Evolutionary conservation across 1,139 yeast species (phyloP).

Genomic region (Protomyces macrosporus): DNA sequence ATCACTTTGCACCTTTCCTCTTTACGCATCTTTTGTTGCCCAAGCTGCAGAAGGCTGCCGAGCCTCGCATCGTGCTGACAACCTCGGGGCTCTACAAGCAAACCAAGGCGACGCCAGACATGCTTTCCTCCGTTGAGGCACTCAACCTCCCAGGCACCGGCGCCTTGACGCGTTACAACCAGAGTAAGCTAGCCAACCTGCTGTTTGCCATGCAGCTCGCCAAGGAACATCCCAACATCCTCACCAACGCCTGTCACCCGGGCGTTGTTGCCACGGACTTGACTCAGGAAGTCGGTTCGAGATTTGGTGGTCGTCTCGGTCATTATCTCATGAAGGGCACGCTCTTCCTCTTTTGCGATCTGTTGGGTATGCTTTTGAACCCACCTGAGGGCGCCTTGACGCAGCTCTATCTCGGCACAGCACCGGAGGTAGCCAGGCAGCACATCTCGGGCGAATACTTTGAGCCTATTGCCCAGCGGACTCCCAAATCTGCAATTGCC

Average conservation of each 20-base stretch:
- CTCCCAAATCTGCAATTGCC: background rate
- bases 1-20: constrained; percentile 69
- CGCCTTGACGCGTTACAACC: constrained; percentile 51
- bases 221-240: constrained; percentile 58
- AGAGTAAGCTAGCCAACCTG: constrained; percentile 75
- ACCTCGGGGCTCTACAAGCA: constrained; percentile 33
- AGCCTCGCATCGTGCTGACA: constrained; percentile 62
- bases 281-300: constrained; percentile 58
- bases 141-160: constrained; percentile 58
- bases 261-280: constrained; percentile 77
- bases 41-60: constrained; percentile 34
- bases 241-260: constrained; percentile 70
- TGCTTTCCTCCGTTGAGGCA: background rate
- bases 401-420: constrained; percentile 59
- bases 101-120: background rate
- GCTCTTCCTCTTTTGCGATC: constrained; percentile 47
- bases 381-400: constrained; percentile 68
- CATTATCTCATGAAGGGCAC: background rate
- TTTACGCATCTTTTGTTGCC: constrained; percentile 36
- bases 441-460: constrained; percentile 20
- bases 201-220: constrained; percentile 67
- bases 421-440: constrained; percentile 42
- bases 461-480: constrained; percentile 2
- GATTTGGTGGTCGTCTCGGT: constrained; percentile 33
- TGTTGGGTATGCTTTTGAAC: constrained; percentile 33